Conservation (phyloP, 192 early-diverging fungal genomes). For the Funneliformis geosporum region DNA sequence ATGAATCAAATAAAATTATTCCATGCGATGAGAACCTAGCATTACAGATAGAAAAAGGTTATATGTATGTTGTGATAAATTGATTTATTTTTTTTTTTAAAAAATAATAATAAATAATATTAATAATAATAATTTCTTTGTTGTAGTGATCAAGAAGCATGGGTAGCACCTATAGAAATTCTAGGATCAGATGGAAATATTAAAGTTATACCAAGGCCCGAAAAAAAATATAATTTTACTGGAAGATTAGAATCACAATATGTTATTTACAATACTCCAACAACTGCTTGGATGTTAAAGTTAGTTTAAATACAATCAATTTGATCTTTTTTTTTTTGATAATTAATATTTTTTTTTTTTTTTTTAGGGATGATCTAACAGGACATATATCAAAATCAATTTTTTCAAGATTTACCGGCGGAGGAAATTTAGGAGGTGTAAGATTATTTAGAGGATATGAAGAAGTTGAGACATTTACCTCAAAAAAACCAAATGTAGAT, state of each 20-base stretch:
- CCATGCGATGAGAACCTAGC: conserved; percentile 84
- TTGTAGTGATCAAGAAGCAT: conserved; percentile 58
- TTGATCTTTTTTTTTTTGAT: neutral
- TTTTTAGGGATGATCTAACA: conserved; percentile 55
- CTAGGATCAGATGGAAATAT: conserved; percentile 33
- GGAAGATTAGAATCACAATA: conserved; percentile 78
- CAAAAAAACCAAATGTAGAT: conserved; percentile 44
- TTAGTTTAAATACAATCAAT: neutral
- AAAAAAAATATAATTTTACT: conserved; percentile 74
- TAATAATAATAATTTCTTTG: neutral
- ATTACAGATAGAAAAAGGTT: conserved; percentile 80
- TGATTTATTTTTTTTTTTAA: neutral
- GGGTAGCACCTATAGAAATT: conserved; percentile 41
- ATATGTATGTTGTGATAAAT: conserved; percentile 45
- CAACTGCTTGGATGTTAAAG: conserved; percentile 58
- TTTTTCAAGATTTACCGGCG: conserved; percentile 60
- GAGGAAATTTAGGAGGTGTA: conserved; percentile 64
- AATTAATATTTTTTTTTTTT: neutral
- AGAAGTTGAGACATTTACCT: conserved; percentile 62
- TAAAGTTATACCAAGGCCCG: conserved; percentile 13
- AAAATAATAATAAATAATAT: neutral
- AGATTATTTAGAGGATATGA: conserved; percentile 72
- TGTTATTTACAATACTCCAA: conserved; percentile 66
- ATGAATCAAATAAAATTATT: conserved; percentile 62
- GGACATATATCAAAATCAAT: conserved; percentile 66